Evolutionary conservation across 805 yeast species (phyloP), one percentile per base, ranked within the genome.

Genomic region (Teunomyces funiuensis): DNA sequence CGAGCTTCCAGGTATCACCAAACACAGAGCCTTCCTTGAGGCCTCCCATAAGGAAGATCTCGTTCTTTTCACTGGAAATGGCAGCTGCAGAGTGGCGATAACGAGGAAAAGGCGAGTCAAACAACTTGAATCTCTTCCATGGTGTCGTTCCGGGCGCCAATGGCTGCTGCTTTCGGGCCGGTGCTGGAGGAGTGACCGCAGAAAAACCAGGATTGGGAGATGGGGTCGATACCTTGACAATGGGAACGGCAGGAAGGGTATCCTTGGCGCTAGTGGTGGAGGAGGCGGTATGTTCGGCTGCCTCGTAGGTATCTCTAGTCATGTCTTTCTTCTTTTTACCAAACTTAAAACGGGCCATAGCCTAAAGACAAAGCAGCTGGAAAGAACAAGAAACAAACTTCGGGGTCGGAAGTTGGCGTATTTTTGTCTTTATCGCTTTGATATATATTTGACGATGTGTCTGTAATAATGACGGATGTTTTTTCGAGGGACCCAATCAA

Each of bases 1-100:
- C 77, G 43, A 91, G 72, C 44, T 85, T 82, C 99, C 99, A 93
- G 50, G 96, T 81, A 61, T 93, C 99, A 36, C 96, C 97, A 62
- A 85, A 88, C 5, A 91, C 97, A 14, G 91, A 83, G 42, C 88
- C 87, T 40, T 90, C 96, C 57, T 90, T 84, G 37, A 93, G 71
- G 6, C 99, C 99, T 30, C 99, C 99, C 88, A 93, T 90, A 16
- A 93, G 74, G 58, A 80, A 88, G 15, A 89, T 68, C 45, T 88
- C 93, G 40, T 88, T 88, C 41, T 83, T 83, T 22, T 88, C 89
- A 10, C 93, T 82, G 5, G 88, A 76, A 17, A 80, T 67, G 17
- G 84, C 69, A 2, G 95, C 86, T 0, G 93, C 83, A 1, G 95
- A 88, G 63, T 91, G 98, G 52, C 97, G 83, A 60, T 88, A 89